A percentile compares a stretch with the other conserved stretches of the same genome.
phyloP scores from a whole-genome alignment of 352 stramenopile genomes.

The Globisporangium recalcitrans region DNA sequence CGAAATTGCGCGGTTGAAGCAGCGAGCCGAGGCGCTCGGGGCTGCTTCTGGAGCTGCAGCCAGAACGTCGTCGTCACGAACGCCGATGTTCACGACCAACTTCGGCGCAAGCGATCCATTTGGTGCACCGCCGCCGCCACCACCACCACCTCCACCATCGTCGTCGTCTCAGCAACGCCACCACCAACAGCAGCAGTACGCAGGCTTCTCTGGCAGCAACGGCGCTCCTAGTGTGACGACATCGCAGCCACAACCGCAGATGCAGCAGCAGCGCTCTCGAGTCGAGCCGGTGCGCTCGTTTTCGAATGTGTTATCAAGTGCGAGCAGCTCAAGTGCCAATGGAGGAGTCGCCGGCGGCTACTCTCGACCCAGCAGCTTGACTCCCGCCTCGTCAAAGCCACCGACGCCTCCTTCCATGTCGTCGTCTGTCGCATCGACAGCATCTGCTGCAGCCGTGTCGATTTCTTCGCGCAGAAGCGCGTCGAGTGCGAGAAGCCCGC shows the following conservation, averaged over 20 bases:
- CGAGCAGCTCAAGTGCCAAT: not conserved
- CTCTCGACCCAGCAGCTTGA: conserved; percentile 1
- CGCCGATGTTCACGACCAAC: not conserved
- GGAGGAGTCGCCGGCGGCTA: not conserved
- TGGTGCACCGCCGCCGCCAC: conserved; percentile 9
- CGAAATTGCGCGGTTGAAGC: conserved; percentile 10
- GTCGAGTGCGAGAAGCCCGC: conserved; percentile 23
- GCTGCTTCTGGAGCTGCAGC: not conserved
- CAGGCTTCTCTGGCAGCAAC: not conserved
- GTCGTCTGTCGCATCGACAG: conserved; percentile 14
- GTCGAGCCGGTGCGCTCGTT: not conserved
- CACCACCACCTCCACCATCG: conserved; percentile 4
- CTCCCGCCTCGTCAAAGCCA: conserved; percentile 10
- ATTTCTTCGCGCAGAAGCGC: conserved; percentile 26
- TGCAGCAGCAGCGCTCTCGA: conserved; percentile 8
- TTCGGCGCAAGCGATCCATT: conserved; percentile 7
- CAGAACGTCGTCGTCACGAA: not conserved
- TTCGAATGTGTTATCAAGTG: conserved; percentile 1
- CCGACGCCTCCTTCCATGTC: conserved; percentile 9
- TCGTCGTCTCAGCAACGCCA: not conserved
- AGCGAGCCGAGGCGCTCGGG: not conserved
- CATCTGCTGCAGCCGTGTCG: conserved; percentile 25
- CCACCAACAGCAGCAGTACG: conserved; percentile 4
- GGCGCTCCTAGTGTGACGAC: not conserved
- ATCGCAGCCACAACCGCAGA: not conserved